Base-by-base conservation (phyloP, 805 yeast species). In the Cyberlindnera mycetangii region DNA sequence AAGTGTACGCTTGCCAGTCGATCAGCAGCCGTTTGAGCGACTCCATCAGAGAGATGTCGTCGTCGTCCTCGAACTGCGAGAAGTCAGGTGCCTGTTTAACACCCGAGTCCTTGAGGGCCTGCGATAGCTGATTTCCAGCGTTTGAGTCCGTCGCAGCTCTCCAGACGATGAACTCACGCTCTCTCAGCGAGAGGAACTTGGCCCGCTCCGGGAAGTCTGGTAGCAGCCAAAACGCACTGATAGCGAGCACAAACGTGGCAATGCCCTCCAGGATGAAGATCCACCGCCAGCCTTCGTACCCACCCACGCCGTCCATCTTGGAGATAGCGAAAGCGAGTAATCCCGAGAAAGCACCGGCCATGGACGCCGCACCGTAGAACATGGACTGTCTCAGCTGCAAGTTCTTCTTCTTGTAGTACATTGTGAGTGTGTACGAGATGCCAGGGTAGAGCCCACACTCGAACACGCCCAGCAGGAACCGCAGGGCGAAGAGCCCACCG, bases 1-100 rank as follows among this genome's bases (percentile, higher is more conserved):
- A 62, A 15, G 51, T 37, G 51, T 63, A 65, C n/a, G 57, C 47
- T 49, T 64, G 66, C 62, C 61, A 64, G 40, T 62, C 67, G 21
- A 36, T 44, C 39, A 60, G 47, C 4, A 61, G 62, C 1, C 52
- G 56, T 30, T 50, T 45, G 25, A 59, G 35, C 5, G 53, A 46
- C 22, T 43, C 38, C n/a, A 27, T 33, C 40, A 53, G 20, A 1
- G 48, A 22, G 9, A 53, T 19, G 34, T 53, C 56, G 21, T 53
- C 50, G 1, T 27, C 40, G 15, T 53, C 53, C 3, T 46, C 47
- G 32, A 47, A 49, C 16, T 31, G n/a, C 6, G 48, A 44, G 22
- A 42, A 37, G 19, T 40, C 39, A 16, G 55, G 52, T 11, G 39
- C 39, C 7, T 17, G 7, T 9, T 37, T 25, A 18, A 37, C 39